Evolutionary conservation across 2,329 filamentous ascomycete genomes (phyloP).

Genomic region (Trichoderma sp.): DNA sequence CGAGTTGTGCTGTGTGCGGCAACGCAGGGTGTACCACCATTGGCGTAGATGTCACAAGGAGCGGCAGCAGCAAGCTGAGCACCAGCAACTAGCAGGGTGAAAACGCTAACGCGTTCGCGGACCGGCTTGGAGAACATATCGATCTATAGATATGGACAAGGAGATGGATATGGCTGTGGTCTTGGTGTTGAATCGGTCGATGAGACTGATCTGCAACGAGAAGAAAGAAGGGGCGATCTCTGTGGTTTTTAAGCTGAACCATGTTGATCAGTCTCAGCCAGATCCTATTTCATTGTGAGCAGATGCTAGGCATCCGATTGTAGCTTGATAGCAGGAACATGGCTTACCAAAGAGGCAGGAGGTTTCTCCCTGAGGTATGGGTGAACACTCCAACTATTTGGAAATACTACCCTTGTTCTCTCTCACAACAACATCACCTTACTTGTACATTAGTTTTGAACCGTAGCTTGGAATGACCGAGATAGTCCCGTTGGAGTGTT

Average conservation of each 20-base stretch:
- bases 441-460: conserved; percentile 1
- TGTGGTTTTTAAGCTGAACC: conserved; percentile 4
- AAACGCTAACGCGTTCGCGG: neutral
- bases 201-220: neutral
- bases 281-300: neutral
- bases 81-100: neutral
- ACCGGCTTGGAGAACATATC: neutral
- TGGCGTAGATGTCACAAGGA: conserved; percentile 14
- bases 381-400: neutral
- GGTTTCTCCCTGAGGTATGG: neutral
- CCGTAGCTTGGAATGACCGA: neutral
- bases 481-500: conserved; percentile 3
- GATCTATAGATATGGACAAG: neutral
- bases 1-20: conserved; percentile 18
- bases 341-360: conserved; percentile 16
- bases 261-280: neutral
- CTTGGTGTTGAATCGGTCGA: conserved; percentile 1
- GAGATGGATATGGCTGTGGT: neutral
- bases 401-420: conserved; percentile 1
- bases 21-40: conserved; percentile 14
- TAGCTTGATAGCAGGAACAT: neutral
- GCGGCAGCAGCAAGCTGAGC: neutral
- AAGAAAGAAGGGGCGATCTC: neutral
- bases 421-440: neutral
- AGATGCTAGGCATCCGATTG: neutral